Percentiles rank a stretch among this genome's conserved stretches.
phyloP scores from a whole-genome alignment of 1,139 yeast genomes.

The Hemisphaericaspora xylanilytica region DNA sequence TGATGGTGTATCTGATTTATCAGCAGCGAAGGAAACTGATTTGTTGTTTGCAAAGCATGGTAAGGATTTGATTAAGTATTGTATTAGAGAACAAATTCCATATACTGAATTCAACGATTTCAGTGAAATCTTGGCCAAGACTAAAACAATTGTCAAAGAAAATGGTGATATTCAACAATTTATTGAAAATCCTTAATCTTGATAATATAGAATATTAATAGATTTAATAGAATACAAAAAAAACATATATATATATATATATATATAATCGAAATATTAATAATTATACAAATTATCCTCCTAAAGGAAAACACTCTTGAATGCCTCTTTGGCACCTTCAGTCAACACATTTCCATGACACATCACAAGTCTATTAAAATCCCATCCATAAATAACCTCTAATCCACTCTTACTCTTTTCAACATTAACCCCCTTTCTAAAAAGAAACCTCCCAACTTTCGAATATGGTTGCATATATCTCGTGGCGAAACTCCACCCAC shows the following conservation, averaged over 20 bases:
- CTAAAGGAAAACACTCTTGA: conserved; percentile 16
- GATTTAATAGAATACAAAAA: too few species aligned
- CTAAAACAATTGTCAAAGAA: conserved; percentile 32
- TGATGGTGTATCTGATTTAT: conserved; percentile 93
- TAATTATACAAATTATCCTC: background rate
- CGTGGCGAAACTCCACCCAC: conserved; percentile 38
- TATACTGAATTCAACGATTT: conserved; percentile 79
- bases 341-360: conserved; percentile 61
- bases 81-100: conserved; percentile 77
- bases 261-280: too few species aligned
- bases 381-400: conserved; percentile 39
- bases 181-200: conserved; percentile 24
- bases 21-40: conserved; percentile 95
- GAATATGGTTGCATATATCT: conserved; percentile 39
- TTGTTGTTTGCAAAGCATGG: conserved; percentile 91
- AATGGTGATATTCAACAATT: conserved; percentile 28
- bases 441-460: conserved; percentile 31
- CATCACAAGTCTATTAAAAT: conserved; percentile 48
- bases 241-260: too few species aligned
- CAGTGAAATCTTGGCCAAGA: conserved; percentile 62
- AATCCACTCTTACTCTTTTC: conserved; percentile 25
- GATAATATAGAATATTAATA: background rate
- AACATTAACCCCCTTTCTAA: conserved; percentile 24
- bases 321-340: conserved; percentile 35
- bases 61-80: conserved; percentile 81